Conservation (phyloP, 1,284 basidiomycete genomes). For the Ganoderma lingzhi region DNA sequence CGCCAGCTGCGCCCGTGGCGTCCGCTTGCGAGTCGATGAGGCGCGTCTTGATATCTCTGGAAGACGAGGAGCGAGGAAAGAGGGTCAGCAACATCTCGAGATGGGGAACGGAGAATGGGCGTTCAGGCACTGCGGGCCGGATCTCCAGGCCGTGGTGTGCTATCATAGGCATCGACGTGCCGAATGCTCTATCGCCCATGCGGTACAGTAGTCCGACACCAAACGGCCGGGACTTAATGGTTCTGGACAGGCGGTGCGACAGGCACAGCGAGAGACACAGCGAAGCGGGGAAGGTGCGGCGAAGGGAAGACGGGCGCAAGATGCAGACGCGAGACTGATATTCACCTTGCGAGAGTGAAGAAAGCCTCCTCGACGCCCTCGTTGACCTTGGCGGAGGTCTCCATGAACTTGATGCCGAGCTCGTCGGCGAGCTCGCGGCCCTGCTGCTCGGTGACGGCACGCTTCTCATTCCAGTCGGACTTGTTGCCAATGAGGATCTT, state of each 20-base stretch:
- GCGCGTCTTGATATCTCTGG: slow-evolving; percentile 95
- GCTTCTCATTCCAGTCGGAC: slow-evolving; percentile 98
- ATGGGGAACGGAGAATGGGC: background rate
- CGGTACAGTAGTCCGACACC: background rate
- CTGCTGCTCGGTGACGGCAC: slow-evolving; percentile 89
- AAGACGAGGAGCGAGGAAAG: background rate
- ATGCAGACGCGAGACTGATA: slow-evolving; percentile 40
- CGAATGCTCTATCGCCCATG: background rate
- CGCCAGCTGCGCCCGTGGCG: slow-evolving; percentile 54
- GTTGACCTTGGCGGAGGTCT: slow-evolving; percentile 98
- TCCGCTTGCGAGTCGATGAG: slow-evolving; percentile 95
- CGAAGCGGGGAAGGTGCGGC: background rate
- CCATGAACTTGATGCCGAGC: slow-evolving; percentile 95
- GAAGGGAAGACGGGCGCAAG: background rate
- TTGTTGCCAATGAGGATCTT: slow-evolving; percentile 99
- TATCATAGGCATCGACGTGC: background rate
- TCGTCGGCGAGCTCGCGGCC: slow-evolving; percentile 86
- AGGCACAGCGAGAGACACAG: background rate
- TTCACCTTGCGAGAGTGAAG: slow-evolving; percentile 94
- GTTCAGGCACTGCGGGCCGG: background rate
- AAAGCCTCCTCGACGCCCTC: slow-evolving; percentile 99
- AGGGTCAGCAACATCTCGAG: background rate
- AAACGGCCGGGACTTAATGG: background rate
- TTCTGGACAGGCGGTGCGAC: background rate
- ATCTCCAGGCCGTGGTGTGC: background rate